These are phyloP conservation scores for Nicotiana otophora DNA, from an alignment of 257 asterid species.

Conservation along the genomic window DNA sequence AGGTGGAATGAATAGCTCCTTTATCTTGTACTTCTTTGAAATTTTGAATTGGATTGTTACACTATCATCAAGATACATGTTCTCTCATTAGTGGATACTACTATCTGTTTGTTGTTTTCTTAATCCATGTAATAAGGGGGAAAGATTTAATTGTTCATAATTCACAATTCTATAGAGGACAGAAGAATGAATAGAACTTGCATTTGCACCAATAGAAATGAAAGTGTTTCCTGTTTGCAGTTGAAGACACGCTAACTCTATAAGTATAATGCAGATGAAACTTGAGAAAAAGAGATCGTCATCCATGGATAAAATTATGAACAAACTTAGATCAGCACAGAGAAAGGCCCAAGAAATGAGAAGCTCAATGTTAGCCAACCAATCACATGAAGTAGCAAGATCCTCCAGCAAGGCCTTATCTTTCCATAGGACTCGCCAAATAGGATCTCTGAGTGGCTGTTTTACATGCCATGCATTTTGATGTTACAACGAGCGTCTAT, in stretches of 20 bases:
- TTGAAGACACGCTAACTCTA: slow-evolving; percentile 8
- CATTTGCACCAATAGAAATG: not conserved
- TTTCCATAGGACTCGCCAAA: slow-evolving; percentile 53
- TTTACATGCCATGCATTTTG: slow-evolving; percentile 84
- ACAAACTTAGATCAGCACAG: slow-evolving; percentile 74
- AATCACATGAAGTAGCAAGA: slow-evolving; percentile 33
- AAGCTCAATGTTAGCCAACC: slow-evolving; percentile 44
- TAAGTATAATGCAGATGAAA: slow-evolving; percentile 57
- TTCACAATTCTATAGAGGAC: not conserved
- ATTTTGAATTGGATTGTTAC: not conserved
- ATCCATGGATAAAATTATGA: slow-evolving; percentile 91
- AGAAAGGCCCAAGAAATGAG: slow-evolving; percentile 92
- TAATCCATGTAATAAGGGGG: not conserved
- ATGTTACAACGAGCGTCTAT: slow-evolving; percentile 11
- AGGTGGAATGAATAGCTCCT: not conserved
- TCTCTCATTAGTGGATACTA: not conserved
- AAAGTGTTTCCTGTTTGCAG: not conserved
- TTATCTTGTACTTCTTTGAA: not conserved
- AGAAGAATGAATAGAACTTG: not conserved
- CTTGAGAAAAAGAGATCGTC: slow-evolving; percentile 93
- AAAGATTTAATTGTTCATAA: not conserved
- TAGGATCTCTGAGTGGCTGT: slow-evolving; percentile 82
- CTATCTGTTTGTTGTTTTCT: not conserved
- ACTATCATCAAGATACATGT: not conserved
- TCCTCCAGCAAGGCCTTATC: slow-evolving; percentile 50